A percentile compares a stretch with the other conserved stretches of the same genome.
Evolutionary conservation across 2,329 filamentous ascomycete species (phyloP).

Genomic region (Amesomyces nigricolor): DNA sequence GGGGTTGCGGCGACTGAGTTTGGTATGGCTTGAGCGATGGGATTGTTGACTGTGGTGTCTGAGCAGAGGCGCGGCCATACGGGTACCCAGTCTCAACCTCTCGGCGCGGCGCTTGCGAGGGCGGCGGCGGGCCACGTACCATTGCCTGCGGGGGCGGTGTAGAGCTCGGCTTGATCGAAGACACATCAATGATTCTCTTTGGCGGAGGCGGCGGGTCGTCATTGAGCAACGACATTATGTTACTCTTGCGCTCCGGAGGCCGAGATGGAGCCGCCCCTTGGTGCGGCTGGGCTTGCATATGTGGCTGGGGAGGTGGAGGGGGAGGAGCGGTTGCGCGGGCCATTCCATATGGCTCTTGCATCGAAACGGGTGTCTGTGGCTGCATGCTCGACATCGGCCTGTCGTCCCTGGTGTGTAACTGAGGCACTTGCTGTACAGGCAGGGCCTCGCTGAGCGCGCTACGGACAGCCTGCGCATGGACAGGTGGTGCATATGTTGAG

Average conservation of each 20-base stretch:
- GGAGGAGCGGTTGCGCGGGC: conserved; percentile 17
- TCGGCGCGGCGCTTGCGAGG: conserved; percentile 42
- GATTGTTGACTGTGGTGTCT: conserved; percentile 42
- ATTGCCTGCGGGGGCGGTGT: conserved; percentile 47
- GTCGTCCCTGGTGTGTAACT: conserved; percentile 22
- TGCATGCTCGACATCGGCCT: conserved; percentile 37
- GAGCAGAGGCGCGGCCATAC: conserved; percentile 39
- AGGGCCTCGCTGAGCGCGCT: conserved; percentile 29
- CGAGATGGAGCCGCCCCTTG: conserved; percentile 37
- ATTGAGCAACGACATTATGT: conserved; percentile 59
- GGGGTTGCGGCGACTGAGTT: conserved; percentile 46
- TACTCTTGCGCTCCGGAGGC: conserved; percentile 53
- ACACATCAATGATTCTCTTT: conserved; percentile 48
- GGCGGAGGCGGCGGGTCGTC: conserved; percentile 50
- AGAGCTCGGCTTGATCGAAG: conserved; percentile 39
- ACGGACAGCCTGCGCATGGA: conserved; percentile 33
- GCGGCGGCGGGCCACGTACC: conserved; percentile 35
- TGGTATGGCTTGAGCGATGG: conserved; percentile 50
- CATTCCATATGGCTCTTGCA: conserved; percentile 23
- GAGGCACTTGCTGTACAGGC: conserved; percentile 28
- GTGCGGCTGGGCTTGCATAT: conserved; percentile 33
- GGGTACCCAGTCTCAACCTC: conserved; percentile 44
- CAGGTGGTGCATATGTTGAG: conserved; percentile 31
- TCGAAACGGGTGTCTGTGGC: conserved; percentile 30
- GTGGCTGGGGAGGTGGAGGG: conserved; percentile 34